phyloP scores from a whole-genome alignment of 2,329 filamentous ascomycete genomes.

The Epichloe coenophiala region DNA sequence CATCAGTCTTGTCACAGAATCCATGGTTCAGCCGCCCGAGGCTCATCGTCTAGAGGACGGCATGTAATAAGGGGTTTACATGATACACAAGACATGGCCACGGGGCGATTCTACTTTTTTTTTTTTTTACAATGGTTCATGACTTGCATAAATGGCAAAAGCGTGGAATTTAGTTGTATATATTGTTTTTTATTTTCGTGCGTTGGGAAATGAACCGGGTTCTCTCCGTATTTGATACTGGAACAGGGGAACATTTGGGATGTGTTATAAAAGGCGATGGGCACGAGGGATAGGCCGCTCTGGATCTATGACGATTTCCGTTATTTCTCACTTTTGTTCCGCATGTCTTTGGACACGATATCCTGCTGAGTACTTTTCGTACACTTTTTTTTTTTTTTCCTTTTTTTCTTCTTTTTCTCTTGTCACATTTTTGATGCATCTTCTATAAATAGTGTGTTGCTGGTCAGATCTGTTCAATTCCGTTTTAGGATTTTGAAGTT shows the following conservation, averaged over 20 bases:
- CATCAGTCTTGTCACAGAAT: slow-evolving; percentile 23
- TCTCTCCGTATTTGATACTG: neutral
- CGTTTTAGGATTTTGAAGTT: neutral
- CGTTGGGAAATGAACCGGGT: neutral
- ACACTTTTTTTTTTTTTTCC: too few species aligned
- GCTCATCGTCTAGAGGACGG: slow-evolving; percentile 20
- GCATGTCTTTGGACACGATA: neutral
- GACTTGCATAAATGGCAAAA: neutral
- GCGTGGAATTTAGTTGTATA: neutral
- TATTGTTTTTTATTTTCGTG: neutral
- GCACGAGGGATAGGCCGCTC: neutral
- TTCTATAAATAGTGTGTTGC: neutral
- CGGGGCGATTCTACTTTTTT: neutral
- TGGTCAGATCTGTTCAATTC: neutral
- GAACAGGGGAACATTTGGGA: neutral
- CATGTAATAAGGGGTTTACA: slow-evolving; percentile 13
- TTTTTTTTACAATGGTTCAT: neutral
- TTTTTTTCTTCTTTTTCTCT: too few species aligned
- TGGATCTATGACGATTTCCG: neutral
- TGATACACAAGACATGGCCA: neutral
- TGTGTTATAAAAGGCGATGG: neutral
- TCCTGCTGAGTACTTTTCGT: too few species aligned
- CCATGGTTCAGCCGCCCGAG: slow-evolving; percentile 19
- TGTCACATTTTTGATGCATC: too few species aligned
- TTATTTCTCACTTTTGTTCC: neutral